Evolutionary conservation across 2,329 filamentous ascomycete species (phyloP), one percentile per base, ranked within the genome.

Genomic region (Claviceps africana): DNA sequence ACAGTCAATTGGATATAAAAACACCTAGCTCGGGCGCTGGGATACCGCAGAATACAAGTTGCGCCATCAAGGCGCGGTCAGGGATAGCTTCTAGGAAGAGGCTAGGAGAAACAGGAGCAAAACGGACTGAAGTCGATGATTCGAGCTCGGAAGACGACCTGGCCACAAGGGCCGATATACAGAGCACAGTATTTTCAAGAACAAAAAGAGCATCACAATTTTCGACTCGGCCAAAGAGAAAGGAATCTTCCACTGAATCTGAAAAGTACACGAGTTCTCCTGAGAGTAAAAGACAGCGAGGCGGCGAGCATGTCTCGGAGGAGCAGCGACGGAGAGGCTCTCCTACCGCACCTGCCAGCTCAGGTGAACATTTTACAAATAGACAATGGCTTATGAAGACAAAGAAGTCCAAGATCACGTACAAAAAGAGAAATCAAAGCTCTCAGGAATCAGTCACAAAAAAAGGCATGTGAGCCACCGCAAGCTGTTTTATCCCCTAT

Each of bases 131-230:
- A 31, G 51, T 42, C 53, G 56, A 59, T 28, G 58, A 60, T 48
- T 66, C 64, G 40, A 50, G 48, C 35, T 50, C 48, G 2, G 61
- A 58, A 22, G 60, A 65, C 33, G 60, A 65, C 22, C 52, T 52
- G 28, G 56, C 52, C 33, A 53, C 54, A n/a, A 56, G 58, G 4
- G 65, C 58, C 17, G 55, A 62, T 50, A 72, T 73, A 28, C 61
- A 56, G 39, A 56, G 55, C 9, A 69, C 66, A n/a, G 53, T 33
- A 13, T 73, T 72, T 44, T 25, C 44, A 2, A 33, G 46, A 21
- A 28, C 52, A n/a, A 43, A 31, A 21, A n/a, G 25, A 5, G 56
- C 48, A 17, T 21, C 40, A 31, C 52, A 50, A 40, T 53, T 40
- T 19, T 30, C 37, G 33, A 39, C 25, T 13, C 56, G 50, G 40